Conservation (phyloP, 2,329 filamentous ascomycete species). For the Curvularia lunata region DNA sequence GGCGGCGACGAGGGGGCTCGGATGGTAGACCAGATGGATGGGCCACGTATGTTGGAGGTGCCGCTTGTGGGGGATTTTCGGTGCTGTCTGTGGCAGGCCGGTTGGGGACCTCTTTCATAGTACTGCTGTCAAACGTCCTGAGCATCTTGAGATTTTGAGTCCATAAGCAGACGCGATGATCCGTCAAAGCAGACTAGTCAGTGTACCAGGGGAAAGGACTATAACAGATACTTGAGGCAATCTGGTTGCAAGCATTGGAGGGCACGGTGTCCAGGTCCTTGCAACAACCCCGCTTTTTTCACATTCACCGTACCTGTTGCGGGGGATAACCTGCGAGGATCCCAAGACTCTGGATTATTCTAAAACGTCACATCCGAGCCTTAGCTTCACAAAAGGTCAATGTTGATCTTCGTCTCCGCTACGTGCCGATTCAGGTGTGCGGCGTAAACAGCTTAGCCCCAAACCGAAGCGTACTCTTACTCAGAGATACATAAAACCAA, state of each 20-base stretch:
- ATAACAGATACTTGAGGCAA: slow-evolving; percentile 6
- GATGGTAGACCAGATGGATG: neutral
- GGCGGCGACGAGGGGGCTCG: slow-evolving; percentile 11
- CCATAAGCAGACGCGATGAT: neutral
- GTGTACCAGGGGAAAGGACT: neutral
- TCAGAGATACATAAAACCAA: neutral
- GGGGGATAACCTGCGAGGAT: slow-evolving; percentile 16
- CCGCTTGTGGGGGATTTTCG: neutral
- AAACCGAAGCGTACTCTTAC: neutral
- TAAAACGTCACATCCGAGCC: slow-evolving; percentile 7
- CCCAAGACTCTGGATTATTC: slow-evolving; percentile 1
- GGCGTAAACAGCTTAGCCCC: neutral
- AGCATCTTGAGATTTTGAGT: slow-evolving; percentile 1
- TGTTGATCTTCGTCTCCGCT: neutral
- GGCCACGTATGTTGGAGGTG: neutral
- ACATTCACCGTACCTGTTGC: slow-evolving; percentile 12
- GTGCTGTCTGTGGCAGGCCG: neutral
- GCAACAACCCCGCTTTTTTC: slow-evolving; percentile 17
- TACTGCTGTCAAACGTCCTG: slow-evolving; percentile 10
- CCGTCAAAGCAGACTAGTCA: neutral
- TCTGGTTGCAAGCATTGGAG: neutral
- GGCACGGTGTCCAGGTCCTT: slow-evolving; percentile 7
- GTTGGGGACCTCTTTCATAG: slow-evolving; percentile 5
- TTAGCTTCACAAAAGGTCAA: neutral
- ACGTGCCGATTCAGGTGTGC: neutral